These are phyloP conservation scores for Chrysoporthe cubensis DNA, from an alignment of 2,329 filamentous ascomycete genomes.

Conservation along the genomic window DNA sequence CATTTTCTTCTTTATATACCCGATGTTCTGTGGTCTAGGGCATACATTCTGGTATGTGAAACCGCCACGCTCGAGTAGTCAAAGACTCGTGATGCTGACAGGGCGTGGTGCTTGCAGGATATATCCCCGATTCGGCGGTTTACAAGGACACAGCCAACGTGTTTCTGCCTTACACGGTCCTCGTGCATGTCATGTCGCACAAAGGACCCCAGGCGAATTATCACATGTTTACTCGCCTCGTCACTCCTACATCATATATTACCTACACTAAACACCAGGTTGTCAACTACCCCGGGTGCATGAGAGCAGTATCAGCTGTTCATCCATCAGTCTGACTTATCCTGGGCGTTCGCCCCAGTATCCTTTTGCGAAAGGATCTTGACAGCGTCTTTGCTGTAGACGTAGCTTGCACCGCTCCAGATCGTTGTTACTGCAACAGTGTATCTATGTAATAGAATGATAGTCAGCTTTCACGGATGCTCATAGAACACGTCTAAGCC, in stretches of 20 bases:
- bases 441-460: constrained; percentile 58
- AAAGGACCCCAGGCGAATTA: not conserved
- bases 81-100: too few relatives aligned
- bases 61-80: too few relatives aligned
- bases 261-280: not conserved
- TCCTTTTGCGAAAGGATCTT: constrained; percentile 67
- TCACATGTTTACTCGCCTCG: not conserved
- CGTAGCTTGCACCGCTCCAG: constrained; percentile 92
- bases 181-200: not conserved
- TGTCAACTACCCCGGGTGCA: not conserved
- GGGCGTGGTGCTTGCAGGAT: not conserved
- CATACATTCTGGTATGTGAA: not conserved
- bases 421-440: constrained; percentile 86
- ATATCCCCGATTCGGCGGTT: not conserved
- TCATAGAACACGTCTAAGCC: not conserved
- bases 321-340: not conserved
- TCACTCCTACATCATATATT: not conserved
- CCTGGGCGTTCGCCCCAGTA: constrained; percentile 32
- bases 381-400: constrained; percentile 88
- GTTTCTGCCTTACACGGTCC: not conserved
- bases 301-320: not conserved
- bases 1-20: not conserved
- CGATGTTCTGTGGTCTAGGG: not conserved
- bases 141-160: not conserved
- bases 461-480: not conserved